Base-by-base conservation (phyloP, 441 rosid genomes). In the Jatropha podagrica region DNA sequence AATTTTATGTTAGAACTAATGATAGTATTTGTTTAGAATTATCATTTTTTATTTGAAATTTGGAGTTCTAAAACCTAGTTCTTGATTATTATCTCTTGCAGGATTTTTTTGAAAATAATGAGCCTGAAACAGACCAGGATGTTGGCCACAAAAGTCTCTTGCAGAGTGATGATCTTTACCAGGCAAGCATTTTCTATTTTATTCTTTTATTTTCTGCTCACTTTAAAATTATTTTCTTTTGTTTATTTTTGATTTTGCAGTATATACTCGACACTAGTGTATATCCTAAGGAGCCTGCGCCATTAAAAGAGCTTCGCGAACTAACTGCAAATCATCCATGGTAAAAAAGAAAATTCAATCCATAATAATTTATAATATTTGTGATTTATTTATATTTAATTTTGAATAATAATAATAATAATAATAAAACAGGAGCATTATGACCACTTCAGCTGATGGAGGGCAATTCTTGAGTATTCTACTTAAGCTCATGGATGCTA, bases 201-300 rank as follows among this genome's bases (percentile, higher is more conserved):
- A 32, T 12, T 48, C 14, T 13, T 10, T 48, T 10, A 12, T 12
- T 32, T 32, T 27, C 18, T 14, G 1, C 1, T 10, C 27, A 0
- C 11, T 26, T 13, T 27, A 60, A 27, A 58, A 7, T 58, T 20
- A 48, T 48, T 5, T 52, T 23, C 62, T 2, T 13, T 20, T 32
- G 42, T 51, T 69, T 23, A 8, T 38, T 46, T 40, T 40, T 71
- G 0, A 8, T 10, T 76, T 49, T 73, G 78, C 82, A 95, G 97
- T 96, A 96, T 83, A 96, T 96, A 44, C 82, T 94, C 18, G 97
- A 96, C 85, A 96, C 98, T 1, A 96, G 98, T 77, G 99, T 96
- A 61, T 94, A 94, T 78, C 99, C 99, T 38, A 89, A 94, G 65
- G 99, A 96, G 88, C 90, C 97, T 38, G 97, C 92, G 80, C 32